These are phyloP conservation scores for Saccharum officinarum DNA, from an alignment of 176 grass and related monocot species.

Conservation along the genomic window DNA sequence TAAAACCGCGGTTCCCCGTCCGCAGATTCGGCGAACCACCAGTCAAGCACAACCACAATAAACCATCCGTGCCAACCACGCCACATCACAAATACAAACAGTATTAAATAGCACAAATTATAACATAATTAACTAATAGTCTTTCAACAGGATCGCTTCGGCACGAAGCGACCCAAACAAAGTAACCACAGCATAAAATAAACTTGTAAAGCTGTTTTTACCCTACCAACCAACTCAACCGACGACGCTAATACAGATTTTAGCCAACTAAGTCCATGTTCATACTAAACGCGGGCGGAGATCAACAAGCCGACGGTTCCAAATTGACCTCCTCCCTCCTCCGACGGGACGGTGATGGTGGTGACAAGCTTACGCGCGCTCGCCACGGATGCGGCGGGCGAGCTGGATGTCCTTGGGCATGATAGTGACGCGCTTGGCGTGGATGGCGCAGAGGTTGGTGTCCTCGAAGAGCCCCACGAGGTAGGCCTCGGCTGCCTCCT, in stretches of 20 bases:
- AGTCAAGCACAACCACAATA: background rate
- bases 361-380: background rate
- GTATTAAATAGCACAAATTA: background rate
- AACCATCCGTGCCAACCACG: background rate
- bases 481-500: conserved; percentile 92
- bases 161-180: background rate
- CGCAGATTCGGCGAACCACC: too few relatives aligned
- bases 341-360: background rate
- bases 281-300: background rate
- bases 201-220: background rate
- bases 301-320: background rate
- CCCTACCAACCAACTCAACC: background rate
- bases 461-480: conserved; percentile 89
- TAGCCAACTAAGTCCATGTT: background rate
- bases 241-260: background rate
- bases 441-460: conserved; percentile 94
- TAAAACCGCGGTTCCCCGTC: too few relatives aligned
- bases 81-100: background rate
- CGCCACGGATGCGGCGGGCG: conserved; percentile 57
- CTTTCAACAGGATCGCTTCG: background rate
- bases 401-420: conserved; percentile 97
- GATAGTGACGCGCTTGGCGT: conserved; percentile 88
- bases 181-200: background rate
- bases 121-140: background rate
- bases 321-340: background rate